Conservation (phyloP, 805 yeast species). For the Blastobotrys americana region DNA sequence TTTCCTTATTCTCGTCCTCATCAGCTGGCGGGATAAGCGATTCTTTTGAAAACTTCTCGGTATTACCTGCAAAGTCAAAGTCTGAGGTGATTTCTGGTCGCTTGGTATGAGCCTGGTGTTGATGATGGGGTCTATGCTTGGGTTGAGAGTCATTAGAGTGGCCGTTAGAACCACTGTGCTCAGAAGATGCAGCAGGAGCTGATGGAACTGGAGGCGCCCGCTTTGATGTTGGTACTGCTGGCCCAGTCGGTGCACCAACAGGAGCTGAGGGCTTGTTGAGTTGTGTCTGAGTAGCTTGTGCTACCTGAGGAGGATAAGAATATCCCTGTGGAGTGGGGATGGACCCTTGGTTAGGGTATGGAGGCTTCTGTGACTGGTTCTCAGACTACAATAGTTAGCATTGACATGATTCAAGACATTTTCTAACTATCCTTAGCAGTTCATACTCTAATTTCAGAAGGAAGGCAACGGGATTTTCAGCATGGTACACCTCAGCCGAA, state of each 20-base stretch:
- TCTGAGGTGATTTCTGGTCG: slow-evolving; percentile 31
- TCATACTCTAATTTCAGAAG: slow-evolving; percentile 33
- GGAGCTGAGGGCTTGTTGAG: slow-evolving; percentile 15
- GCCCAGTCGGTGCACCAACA: slow-evolving; percentile 22
- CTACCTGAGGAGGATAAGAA: slow-evolving; percentile 4
- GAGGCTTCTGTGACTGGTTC: slow-evolving; percentile 20
- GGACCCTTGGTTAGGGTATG: slow-evolving; percentile 13
- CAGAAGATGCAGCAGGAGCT: background rate
- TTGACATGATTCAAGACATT: background rate
- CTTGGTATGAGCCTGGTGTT: slow-evolving; percentile 5
- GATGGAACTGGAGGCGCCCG: slow-evolving; percentile 14
- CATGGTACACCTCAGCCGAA: slow-evolving; percentile 31
- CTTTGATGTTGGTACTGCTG: slow-evolving; percentile 32
- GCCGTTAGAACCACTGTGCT: slow-evolving; percentile 1
- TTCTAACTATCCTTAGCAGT: slow-evolving; percentile 2
- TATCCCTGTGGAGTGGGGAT: slow-evolving; percentile 5
- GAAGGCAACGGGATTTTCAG: slow-evolving; percentile 39
- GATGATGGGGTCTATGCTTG: slow-evolving; percentile 6
- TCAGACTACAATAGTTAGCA: slow-evolving; percentile 8
- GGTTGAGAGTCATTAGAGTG: slow-evolving; percentile 6
- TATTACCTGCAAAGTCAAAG: slow-evolving; percentile 68
- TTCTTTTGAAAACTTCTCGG: slow-evolving; percentile 59
- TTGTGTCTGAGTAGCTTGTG: too few relatives aligned
- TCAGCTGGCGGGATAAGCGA: slow-evolving; percentile 22
- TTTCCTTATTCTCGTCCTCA: slow-evolving; percentile 19